phyloP scores from a whole-genome alignment of 257 asterid species.

The Scutellaria baicalensis region DNA sequence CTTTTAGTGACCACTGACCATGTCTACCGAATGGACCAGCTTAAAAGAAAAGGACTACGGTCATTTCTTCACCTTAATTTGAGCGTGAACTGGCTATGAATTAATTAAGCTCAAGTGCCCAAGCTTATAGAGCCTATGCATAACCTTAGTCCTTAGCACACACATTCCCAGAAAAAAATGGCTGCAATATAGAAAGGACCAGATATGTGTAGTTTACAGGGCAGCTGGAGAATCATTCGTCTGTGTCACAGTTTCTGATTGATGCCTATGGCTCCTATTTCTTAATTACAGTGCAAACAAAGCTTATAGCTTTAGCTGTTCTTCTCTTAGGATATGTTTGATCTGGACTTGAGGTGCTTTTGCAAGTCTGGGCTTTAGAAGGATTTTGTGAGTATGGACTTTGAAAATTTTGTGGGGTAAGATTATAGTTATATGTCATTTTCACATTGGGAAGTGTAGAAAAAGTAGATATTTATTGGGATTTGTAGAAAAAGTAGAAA shows the following conservation, averaged over 20 bases:
- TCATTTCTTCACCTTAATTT: background rate
- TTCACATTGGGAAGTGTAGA: no score
- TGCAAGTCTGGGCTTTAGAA: no score
- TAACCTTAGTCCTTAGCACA: background rate
- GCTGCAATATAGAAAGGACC: background rate
- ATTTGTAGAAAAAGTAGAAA: no score
- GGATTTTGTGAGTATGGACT: no score
- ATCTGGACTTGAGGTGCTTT: no score
- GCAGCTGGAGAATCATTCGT: background rate
- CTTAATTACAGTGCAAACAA: background rate
- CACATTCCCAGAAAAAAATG: background rate
- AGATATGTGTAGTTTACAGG: background rate
- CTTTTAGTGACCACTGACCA: background rate
- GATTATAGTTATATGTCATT: no score
- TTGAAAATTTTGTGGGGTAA: no score
- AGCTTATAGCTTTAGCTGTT: background rate
- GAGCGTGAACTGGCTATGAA: background rate
- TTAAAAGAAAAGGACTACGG: background rate
- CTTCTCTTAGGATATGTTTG: no score
- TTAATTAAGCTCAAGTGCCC: background rate
- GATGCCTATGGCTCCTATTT: background rate
- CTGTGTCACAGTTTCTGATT: background rate
- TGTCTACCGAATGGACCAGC: background rate
- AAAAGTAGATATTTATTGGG: no score
- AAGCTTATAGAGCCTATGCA: background rate